These are phyloP conservation scores for Candida sonorensis DNA, from an alignment of 805 yeast species.

Conservation along the genomic window DNA sequence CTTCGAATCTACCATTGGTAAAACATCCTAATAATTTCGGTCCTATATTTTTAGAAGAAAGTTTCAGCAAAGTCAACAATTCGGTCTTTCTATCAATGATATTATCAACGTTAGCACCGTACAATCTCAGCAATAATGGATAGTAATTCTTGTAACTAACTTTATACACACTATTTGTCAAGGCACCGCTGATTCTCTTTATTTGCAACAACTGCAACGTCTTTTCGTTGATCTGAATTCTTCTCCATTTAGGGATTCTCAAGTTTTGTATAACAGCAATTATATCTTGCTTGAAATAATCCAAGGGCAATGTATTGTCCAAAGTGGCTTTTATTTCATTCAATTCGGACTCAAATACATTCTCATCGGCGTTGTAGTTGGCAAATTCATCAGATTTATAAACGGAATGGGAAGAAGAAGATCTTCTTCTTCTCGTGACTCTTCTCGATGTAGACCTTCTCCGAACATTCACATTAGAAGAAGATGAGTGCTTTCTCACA, in stretches of 20 bases:
- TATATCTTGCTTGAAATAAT: slow-evolving; percentile 79
- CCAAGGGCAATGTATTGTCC: slow-evolving; percentile 75
- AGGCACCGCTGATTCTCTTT: slow-evolving; percentile 79
- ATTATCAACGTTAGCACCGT: slow-evolving; percentile 81
- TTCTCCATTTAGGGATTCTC: slow-evolving; percentile 75
- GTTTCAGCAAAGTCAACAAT: slow-evolving; percentile 60
- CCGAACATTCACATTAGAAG: slow-evolving; percentile 7
- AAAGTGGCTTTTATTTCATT: slow-evolving; percentile 44
- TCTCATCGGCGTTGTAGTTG: slow-evolving; percentile 5
- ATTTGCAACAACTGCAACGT: slow-evolving; percentile 42
- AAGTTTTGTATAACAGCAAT: slow-evolving; percentile 56
- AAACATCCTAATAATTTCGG: slow-evolving; percentile 87
- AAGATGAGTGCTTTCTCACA: slow-evolving; percentile 15
- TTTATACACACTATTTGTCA: slow-evolving; percentile 84
- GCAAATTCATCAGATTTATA: slow-evolving; percentile 11
- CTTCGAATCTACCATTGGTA: slow-evolving; percentile 90
- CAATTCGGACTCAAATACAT: slow-evolving; percentile 8
- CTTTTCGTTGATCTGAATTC: slow-evolving; percentile 30
- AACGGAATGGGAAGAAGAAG: slow-evolving; percentile 19
- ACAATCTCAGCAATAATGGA: slow-evolving; percentile 72
- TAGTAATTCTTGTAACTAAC: slow-evolving; percentile 38
- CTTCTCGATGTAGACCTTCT: slow-evolving; percentile 20
- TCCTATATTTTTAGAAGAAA: slow-evolving; percentile 76
- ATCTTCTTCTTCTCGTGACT: slow-evolving; percentile 13
- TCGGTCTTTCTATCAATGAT: slow-evolving; percentile 85